A percentile compares a stretch with the other conserved stretches of the same genome.
phyloP scores from a whole-genome alignment of 768 basidiomycete species.

The Saitozyma podzolica region DNA sequence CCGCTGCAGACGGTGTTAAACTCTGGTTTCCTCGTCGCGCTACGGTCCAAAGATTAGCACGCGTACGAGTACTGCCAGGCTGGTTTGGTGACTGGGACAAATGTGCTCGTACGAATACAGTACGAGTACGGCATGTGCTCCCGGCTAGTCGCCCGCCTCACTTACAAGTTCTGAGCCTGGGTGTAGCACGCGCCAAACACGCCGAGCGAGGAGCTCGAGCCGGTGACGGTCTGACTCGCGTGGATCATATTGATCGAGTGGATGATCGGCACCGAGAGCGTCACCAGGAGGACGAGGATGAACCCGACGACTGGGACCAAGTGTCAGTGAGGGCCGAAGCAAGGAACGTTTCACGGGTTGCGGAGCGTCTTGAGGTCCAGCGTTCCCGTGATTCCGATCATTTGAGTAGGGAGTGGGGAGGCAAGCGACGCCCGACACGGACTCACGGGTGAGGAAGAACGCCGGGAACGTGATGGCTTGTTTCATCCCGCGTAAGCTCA shows the following conservation, averaged over 20 bases:
- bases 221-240: conserved; percentile 49
- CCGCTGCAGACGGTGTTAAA: background rate
- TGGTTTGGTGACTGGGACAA: background rate
- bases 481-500: conserved; percentile 13
- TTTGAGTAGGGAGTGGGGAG: too few relatives aligned
- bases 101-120: too few relatives aligned
- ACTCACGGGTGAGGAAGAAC: conserved; percentile 34
- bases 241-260: conserved; percentile 64
- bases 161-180: too few relatives aligned
- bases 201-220: conserved; percentile 59
- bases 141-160: too few relatives aligned
- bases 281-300: conserved; percentile 73
- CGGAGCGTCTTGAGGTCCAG: background rate
- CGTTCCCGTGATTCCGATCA: too few relatives aligned
- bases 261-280: conserved; percentile 72
- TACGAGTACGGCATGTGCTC: too few relatives aligned
- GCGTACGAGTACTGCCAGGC: conserved; percentile 8
- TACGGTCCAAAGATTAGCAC: too few relatives aligned
- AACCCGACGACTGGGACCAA: conserved; percentile 58
- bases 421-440: too few relatives aligned
- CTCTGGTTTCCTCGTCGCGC: too few relatives aligned
- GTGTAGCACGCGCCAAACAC: conserved; percentile 77
- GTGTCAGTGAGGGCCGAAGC: background rate
- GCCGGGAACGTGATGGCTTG: conserved; percentile 27
- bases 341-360: too few relatives aligned